Base-by-base conservation (phyloP, 2,329 filamentous ascomycete genomes). In the Neurospora sp. region DNA sequence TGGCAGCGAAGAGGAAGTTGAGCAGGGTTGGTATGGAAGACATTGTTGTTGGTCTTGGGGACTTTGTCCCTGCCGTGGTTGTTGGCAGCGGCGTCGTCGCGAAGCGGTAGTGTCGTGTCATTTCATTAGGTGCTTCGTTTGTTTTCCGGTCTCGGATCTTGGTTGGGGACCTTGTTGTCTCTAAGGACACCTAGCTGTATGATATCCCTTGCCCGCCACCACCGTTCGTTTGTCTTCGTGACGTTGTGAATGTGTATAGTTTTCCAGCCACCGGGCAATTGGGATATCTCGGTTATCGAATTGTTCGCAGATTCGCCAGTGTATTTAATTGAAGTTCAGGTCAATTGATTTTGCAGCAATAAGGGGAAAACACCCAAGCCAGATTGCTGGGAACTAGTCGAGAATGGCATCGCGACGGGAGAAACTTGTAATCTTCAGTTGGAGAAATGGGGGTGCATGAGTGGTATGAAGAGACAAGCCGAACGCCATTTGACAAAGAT, bases 31-130 rank as follows among this genome's bases (percentile, higher is more conserved):
- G 23, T 17, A 40, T 6, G 38, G 52, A 68, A 40, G 57, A 71
- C 70, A 72, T 72, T 43, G 43, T 71, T 28, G 66, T 70, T 36
- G 10, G 19, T 66, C 68, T 12, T 28, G 4, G 11, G 12, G 28
- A 62, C 52, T 33, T 62, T 17, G 28, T 62, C 28, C 52, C 52
- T 2, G 52, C 23, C 28, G 52, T 52, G 10, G 28, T 62, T 33
- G 52, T 33, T 36, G 52, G 52, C 28, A 10, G 52, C 52, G 52
- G 28, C 52, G 6, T 62, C 3, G 28, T 62, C 28, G 52, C 23
- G 28, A 62, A 62, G 15, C 52, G 52, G 15, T 62, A 17, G 28
- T 33, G 28, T 62, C 6, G 23, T 62, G 52, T 62, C 52, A 62
- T 62, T 62, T 62, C 52, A 62, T 62, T 36, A n/a, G 52, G 12